phyloP scores from a whole-genome alignment of 2,329 filamentous ascomycete species.

The Fusarium sp. region DNA sequence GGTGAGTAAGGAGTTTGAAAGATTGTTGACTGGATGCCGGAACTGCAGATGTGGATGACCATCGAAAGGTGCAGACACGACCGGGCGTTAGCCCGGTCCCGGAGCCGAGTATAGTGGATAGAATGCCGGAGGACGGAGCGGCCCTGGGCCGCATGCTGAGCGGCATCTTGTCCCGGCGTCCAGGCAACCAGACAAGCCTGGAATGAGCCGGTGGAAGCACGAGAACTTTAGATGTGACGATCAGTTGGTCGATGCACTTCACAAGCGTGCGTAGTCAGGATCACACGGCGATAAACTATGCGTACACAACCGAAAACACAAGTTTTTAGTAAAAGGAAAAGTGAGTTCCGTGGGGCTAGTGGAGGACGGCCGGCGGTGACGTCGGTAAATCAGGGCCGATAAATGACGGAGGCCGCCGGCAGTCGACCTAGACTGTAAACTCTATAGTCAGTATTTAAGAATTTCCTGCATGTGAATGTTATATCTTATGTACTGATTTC shows the following conservation, averaged over 20 bases:
- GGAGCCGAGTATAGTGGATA: constrained; percentile 31
- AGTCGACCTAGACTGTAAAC: neutral
- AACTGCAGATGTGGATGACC: constrained; percentile 20
- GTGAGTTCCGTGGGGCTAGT: constrained; percentile 32
- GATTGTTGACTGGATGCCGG: constrained; percentile 2
- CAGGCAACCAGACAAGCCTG: neutral
- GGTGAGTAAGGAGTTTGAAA: constrained; percentile 48
- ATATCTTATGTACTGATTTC: neutral
- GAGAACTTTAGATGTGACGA: constrained; percentile 1
- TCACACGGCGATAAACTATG: constrained; percentile 14
- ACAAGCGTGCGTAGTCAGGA: constrained; percentile 6
- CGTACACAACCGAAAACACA: constrained; percentile 2
- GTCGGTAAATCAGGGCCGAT: constrained; percentile 32
- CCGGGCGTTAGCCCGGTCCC: constrained; percentile 17
- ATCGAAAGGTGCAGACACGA: constrained; percentile 1
- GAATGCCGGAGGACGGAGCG: constrained; percentile 16
- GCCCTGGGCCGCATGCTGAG: constrained; percentile 16
- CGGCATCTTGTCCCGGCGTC: constrained; percentile 14
- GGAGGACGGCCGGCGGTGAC: constrained; percentile 22
- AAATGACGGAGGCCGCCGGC: constrained; percentile 18
- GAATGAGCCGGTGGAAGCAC: neutral
- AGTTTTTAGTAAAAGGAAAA: constrained; percentile 27
- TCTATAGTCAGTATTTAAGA: neutral
- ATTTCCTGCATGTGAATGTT: neutral
- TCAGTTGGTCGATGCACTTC: constrained; percentile 13